A percentile compares a stretch with the other conserved stretches of the same genome.
Conservation (phyloP, 1,284 basidiomycete species). For the Fomitopsis betulina region DNA sequence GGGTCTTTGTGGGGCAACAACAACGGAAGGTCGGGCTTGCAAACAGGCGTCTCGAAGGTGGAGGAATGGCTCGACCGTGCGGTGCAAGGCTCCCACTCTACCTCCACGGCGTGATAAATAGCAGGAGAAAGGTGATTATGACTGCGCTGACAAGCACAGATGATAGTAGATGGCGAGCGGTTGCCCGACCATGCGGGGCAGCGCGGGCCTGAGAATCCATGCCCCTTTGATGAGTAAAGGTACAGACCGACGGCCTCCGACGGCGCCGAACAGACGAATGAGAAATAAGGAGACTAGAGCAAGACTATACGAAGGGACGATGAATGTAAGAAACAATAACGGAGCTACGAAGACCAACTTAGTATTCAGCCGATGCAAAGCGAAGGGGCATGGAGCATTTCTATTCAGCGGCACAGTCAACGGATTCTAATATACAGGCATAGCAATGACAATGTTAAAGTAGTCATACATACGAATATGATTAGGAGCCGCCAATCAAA, state of each 20-base stretch:
- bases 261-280: no score
- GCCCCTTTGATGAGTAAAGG: neutral
- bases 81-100: neutral
- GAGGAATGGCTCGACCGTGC: neutral
- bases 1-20: no score
- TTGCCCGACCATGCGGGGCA: slow-evolving; percentile 1
- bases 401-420: neutral
- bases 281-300: no score
- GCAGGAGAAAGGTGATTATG: neutral
- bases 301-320: no score
- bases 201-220: neutral
- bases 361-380: no score
- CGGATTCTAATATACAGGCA: neutral
- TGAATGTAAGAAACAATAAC: no score
- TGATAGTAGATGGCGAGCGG: neutral
- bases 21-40: neutral
- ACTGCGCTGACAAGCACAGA: slow-evolving; percentile 1
- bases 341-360: no score
- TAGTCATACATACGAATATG: slow-evolving; percentile 13
- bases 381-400: neutral
- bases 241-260: no score
- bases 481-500: slow-evolving; percentile 8
- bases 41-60: neutral
- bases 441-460: neutral
- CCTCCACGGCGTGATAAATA: neutral